A percentile compares a stretch with the other conserved stretches of the same genome.
Conservation (phyloP, 169 alveolate genomes). For the Perkinsus olseni region DNA sequence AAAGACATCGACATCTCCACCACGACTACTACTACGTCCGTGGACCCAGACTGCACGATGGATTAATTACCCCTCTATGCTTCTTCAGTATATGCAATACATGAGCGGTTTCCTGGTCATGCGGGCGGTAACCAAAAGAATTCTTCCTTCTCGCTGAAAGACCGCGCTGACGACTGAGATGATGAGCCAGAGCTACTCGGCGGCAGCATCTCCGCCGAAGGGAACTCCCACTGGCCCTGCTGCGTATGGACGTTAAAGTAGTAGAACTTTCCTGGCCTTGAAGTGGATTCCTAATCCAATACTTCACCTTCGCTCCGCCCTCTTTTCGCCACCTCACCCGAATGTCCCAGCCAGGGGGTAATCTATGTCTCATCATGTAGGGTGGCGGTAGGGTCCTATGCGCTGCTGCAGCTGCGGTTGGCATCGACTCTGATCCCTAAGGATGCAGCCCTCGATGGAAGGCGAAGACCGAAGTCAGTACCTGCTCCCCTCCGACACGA, state of each 20-base stretch:
- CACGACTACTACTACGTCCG: no score
- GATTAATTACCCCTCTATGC: neutral
- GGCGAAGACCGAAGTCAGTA: no score
- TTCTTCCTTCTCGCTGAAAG: neutral
- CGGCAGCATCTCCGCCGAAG: neutral
- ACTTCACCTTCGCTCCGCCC: neutral
- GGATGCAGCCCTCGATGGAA: no score
- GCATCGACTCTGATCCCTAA: no score
- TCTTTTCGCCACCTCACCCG: neutral
- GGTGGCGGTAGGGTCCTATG: neutral
- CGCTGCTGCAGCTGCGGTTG: neutral
- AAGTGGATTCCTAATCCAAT: neutral
- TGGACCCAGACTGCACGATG: no score
- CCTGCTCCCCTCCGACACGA: no score
- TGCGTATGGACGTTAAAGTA: neutral
- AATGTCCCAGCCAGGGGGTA: neutral
- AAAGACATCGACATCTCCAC: no score
- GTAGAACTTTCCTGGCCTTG: neutral
- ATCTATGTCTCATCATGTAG: neutral
- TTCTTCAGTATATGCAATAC: neutral
- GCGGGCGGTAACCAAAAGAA: neutral
- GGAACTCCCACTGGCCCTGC: neutral
- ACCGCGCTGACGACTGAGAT: neutral
- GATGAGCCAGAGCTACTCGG: neutral
- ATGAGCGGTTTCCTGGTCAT: neutral